phyloP scores from a whole-genome alignment of 2,329 filamentous ascomycete genomes.

The Calonectria henricotiae region DNA sequence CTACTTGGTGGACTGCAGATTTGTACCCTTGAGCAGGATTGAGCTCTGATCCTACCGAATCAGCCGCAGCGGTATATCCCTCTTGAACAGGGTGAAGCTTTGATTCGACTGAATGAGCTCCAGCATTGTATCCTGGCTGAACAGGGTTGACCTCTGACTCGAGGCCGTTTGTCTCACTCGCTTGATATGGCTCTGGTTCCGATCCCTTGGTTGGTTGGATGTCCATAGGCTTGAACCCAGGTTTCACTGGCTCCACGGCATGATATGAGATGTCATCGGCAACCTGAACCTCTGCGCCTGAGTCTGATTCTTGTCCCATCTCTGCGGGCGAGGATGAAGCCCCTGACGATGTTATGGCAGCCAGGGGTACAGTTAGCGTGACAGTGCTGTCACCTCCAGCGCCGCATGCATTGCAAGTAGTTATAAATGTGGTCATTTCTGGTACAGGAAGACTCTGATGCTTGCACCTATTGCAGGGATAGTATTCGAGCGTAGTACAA shows the following conservation, averaged over 20 bases:
- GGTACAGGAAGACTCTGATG: conserved; percentile 17
- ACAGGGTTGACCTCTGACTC: background rate
- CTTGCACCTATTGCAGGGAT: conserved; percentile 34
- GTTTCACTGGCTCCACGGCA: background rate
- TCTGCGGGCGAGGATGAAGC: background rate
- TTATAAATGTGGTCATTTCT: conserved; percentile 37
- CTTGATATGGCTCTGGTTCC: background rate
- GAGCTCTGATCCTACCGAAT: background rate
- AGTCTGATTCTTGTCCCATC: background rate
- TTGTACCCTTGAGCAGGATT: background rate
- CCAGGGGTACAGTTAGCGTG: conserved; percentile 33
- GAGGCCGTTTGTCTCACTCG: background rate
- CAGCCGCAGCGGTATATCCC: background rate
- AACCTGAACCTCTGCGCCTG: background rate
- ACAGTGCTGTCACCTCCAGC: conserved; percentile 31
- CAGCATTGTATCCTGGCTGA: background rate
- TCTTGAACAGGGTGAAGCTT: background rate
- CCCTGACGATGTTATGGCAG: background rate
- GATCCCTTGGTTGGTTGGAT: background rate
- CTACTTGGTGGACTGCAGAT: background rate
- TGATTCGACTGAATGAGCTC: background rate
- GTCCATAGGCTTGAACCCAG: background rate
- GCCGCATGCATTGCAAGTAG: conserved; percentile 37
- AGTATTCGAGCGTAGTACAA: conserved; percentile 30
- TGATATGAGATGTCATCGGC: background rate